These are phyloP conservation scores for Symbiodinium pilosum DNA, from an alignment of 73 alveolate species.

Conservation along the genomic window DNA sequence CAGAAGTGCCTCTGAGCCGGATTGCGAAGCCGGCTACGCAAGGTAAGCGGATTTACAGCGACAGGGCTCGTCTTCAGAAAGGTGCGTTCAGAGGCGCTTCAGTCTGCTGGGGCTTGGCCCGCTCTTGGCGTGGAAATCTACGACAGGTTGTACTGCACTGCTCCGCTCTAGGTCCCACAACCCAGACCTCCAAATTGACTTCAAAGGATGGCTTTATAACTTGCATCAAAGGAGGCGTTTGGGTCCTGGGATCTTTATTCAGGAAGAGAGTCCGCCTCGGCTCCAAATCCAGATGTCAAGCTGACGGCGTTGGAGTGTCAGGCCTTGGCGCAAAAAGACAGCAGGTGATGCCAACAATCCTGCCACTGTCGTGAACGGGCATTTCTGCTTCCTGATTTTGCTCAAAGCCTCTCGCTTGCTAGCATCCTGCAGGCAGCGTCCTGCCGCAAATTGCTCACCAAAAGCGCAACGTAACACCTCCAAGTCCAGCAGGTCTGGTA, in stretches of 20 bases:
- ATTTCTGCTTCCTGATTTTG: no score
- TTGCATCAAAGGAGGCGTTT: neutral
- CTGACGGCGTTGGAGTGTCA: neutral
- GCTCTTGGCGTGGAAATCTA: conserved; percentile 10
- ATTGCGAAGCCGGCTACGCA: no score
- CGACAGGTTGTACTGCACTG: no score
- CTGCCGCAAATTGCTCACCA: no score
- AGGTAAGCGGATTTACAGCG: neutral
- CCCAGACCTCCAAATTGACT: neutral
- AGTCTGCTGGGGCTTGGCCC: neutral
- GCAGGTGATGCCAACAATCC: no score
- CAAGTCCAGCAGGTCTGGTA: no score
- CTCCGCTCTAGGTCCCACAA: neutral
- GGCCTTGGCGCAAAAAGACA: no score
- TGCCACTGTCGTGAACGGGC: no score
- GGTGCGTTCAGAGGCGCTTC: neutral
- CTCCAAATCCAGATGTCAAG: neutral
- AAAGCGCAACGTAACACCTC: no score
- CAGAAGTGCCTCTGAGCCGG: neutral
- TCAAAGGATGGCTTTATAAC: neutral
- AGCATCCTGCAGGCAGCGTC: no score
- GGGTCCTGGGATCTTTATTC: neutral
- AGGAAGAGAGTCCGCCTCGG: neutral
- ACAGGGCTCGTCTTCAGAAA: neutral
- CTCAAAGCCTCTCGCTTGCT: no score